Evolutionary conservation across 768 basidiomycete genomes (phyloP).

Genomic region (Boletus rufocinnamomeus): DNA sequence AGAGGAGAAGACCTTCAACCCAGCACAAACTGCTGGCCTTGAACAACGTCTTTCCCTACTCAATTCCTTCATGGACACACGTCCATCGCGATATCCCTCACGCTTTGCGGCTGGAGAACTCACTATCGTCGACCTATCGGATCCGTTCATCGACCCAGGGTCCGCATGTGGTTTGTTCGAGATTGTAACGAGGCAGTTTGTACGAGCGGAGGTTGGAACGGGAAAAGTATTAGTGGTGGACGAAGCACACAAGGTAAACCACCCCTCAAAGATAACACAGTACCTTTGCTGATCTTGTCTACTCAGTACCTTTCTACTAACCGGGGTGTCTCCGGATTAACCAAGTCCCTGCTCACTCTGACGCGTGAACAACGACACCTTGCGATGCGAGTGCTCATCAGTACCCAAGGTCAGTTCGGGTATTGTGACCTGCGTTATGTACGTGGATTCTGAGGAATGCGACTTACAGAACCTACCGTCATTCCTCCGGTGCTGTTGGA

Average conservation of each 20-base stretch:
- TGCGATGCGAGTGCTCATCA: conserved; percentile 70
- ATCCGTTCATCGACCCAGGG: conserved; percentile 64
- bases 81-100: background rate
- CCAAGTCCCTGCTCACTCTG: conserved; percentile 53
- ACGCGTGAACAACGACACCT: conserved; percentile 69
- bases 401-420: conserved; percentile 60
- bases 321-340: conserved; percentile 50
- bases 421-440: background rate
- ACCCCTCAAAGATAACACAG: background rate
- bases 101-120: conserved; percentile 58
- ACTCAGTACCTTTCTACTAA: conserved; percentile 54
- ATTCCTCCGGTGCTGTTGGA: conserved; percentile 64
- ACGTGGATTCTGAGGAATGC: background rate
- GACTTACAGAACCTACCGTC: conserved; percentile 59
- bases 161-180: conserved; percentile 69
- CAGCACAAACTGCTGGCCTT: conserved; percentile 52
- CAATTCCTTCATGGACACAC: conserved; percentile 50
- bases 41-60: conserved; percentile 62
- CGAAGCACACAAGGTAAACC: conserved; percentile 67
- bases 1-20: conserved; percentile 50
- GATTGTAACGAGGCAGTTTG: conserved; percentile 60
- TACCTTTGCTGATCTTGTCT: background rate
- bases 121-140: conserved; percentile 67
- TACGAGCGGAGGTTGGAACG: conserved; percentile 53
- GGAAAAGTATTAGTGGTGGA: conserved; percentile 70